A percentile compares a stretch with the other conserved stretches of the same genome.
Evolutionary conservation across 306 rosid genomes (phyloP).

Genomic region (Sicyos edulis): DNA sequence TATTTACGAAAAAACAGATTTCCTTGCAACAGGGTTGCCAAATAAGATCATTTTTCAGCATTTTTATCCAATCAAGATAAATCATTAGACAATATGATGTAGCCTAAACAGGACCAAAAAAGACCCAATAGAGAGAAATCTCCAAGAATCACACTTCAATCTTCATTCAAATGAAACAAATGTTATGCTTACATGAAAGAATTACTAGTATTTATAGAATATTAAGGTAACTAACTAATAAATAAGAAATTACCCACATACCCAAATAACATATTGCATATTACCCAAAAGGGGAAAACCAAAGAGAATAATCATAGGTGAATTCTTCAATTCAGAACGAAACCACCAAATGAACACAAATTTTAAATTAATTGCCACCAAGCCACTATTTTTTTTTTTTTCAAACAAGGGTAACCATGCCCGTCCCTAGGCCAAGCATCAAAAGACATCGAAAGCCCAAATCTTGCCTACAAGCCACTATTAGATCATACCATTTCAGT

Average conservation of each 20-base stretch:
- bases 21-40: background rate
- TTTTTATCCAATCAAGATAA: background rate
- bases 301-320: background rate
- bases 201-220: too few relatives aligned
- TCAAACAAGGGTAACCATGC: too few relatives aligned
- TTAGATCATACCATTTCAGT: background rate
- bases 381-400: background rate
- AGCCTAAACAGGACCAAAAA: too few relatives aligned
- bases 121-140: too few relatives aligned
- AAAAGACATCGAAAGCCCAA: too few relatives aligned
- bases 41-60: background rate
- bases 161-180: too few relatives aligned
- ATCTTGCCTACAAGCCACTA: background rate
- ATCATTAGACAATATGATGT: background rate
- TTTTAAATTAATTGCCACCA: background rate
- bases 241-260: too few relatives aligned
- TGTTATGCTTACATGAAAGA: too few relatives aligned
- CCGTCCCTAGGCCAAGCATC: too few relatives aligned
- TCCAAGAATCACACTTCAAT: too few relatives aligned
- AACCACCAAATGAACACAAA: conserved; percentile 2
- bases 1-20: background rate
- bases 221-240: too few relatives aligned
- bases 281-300: background rate
- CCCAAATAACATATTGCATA: too few relatives aligned
- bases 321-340: background rate